Evolutionary conservation across 495 filamentous ascomycete species (phyloP), one percentile per base, ranked within the genome.

Genomic region (Terfezia boudieri): DNA sequence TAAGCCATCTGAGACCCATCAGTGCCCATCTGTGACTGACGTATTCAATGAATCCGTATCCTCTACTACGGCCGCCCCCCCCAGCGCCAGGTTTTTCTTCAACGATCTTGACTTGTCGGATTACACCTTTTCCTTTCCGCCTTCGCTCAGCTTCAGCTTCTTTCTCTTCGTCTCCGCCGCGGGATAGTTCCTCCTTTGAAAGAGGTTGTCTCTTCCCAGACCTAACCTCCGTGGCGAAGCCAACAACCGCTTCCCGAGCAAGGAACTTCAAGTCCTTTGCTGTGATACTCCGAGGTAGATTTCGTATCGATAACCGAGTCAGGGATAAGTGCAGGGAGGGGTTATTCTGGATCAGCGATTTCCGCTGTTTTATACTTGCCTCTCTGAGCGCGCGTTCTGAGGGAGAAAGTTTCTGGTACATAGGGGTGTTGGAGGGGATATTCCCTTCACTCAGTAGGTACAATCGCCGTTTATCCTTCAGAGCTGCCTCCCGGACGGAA

Each of bases 21-120:
- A 99, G 71, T 32, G 92, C 92, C 71, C 82, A 85, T 35, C 90
- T 81, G 60, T 99, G 90, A 36, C 83, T 88, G 56, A 78, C 83
- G 70, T 95, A 99, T 67, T 99, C 90, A 55, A 99, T 83, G 68
- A 99, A 99, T 10, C 92, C 90, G 66, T 99, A 99, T 22, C 90
- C 92, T 62, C 88, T 73, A 58, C 81, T 86, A 63, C 86, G 75
- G 38, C 90, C 86, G 20, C 77, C 85, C 4, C 83, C 73, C 3
- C 41, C 41, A 20, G 41, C 41, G 14, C 14, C 12, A 22, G 59
- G 63, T 37, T 81, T 81, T 70, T 99, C 90, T 63, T 88, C 94
- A 23, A 95, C 81, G 55, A 96, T 76, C 70, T 93, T 99, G 36
- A 90, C 83, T 68, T 99, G 90, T 59, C 76, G 81, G n/a, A 96